Conservation (phyloP, 257 asterid species). For the Primulina eburnea region DNA sequence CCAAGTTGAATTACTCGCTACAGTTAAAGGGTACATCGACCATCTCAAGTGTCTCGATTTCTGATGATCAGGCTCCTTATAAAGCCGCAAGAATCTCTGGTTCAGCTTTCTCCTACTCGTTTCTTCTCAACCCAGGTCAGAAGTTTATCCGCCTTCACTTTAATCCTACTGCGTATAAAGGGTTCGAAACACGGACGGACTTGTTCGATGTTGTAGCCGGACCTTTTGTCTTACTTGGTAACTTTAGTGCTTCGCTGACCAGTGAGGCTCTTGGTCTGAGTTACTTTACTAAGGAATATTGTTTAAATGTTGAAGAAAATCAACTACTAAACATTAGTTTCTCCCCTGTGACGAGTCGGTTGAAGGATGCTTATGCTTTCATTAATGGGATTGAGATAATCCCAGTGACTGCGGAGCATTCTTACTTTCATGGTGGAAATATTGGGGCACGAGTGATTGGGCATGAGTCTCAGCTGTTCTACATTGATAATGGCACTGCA, state of each 20-base stretch:
- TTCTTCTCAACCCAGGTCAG: not conserved
- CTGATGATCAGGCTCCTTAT: not conserved
- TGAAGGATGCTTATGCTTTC: not conserved
- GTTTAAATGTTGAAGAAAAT: slow-evolving; percentile 1
- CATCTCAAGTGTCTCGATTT: slow-evolving; percentile 21
- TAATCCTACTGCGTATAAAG: not conserved
- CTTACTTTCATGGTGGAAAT: not conserved
- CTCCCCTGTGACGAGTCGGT: not conserved
- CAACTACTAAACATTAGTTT: not conserved
- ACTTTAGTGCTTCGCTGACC: slow-evolving; percentile 9
- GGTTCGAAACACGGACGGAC: not conserved
- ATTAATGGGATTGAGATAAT: slow-evolving; percentile 12
- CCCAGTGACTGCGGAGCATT: not conserved
- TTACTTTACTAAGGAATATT: slow-evolving; percentile 8
- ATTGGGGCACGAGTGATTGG: slow-evolving; percentile 2
- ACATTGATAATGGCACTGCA: slow-evolving; percentile 37
- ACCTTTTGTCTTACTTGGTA: slow-evolving; percentile 2
- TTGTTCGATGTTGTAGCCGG: slow-evolving; percentile 4
- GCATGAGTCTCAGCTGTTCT: slow-evolving; percentile 22
- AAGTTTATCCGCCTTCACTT: slow-evolving; percentile 7
- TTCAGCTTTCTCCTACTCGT: not conserved
- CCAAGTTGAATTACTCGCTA: slow-evolving; percentile 8
- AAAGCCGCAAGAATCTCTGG: slow-evolving; percentile 6
- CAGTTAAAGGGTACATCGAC: slow-evolving; percentile 30
- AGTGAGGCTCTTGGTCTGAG: not conserved